Evolutionary conservation across 1,284 basidiomycete genomes (phyloP).

Genomic region (Ceratobasidium sp.): DNA sequence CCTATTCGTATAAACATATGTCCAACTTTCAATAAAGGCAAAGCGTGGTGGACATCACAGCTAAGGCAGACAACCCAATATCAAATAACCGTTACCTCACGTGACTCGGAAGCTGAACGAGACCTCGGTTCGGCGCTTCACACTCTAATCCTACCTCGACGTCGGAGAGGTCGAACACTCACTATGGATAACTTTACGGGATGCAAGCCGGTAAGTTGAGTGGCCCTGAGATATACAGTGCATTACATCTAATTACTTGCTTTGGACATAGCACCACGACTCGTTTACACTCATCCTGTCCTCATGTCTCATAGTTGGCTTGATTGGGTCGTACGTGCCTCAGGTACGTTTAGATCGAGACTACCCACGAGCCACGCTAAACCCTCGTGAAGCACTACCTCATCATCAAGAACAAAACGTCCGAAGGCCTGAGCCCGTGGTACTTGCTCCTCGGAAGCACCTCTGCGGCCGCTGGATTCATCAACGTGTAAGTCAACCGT

Average conservation of each 20-base stretch:
- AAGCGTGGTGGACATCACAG: no score
- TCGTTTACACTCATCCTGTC: conserved; percentile 77
- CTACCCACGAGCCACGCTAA: conserved; percentile 1
- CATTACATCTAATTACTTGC: no score
- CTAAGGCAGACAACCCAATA: no score
- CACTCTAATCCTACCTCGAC: background rate
- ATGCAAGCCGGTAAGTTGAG: conserved; percentile 26
- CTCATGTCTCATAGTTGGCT: conserved; percentile 74
- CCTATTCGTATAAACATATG: no score
- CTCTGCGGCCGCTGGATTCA: conserved; percentile 76
- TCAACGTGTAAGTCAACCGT: conserved; percentile 69
- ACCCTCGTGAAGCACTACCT: conserved; percentile 65
- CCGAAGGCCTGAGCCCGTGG: conserved; percentile 90
- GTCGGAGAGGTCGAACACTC: background rate
- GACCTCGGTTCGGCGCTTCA: background rate
- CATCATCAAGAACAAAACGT: conserved; percentile 77
- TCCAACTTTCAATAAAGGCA: no score
- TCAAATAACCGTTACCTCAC: no score
- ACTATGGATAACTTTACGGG: conserved; percentile 27
- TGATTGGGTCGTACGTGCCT: conserved; percentile 87
- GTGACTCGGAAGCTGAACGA: no score
- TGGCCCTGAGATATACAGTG: no score
- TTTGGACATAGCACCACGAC: conserved; percentile 59
- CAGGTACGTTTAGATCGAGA: conserved; percentile 63
- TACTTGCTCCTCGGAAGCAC: conserved; percentile 93